These are phyloP conservation scores for Dalbergia cultrata DNA, from an alignment of 306 rosid genomes.

Conservation along the genomic window DNA sequence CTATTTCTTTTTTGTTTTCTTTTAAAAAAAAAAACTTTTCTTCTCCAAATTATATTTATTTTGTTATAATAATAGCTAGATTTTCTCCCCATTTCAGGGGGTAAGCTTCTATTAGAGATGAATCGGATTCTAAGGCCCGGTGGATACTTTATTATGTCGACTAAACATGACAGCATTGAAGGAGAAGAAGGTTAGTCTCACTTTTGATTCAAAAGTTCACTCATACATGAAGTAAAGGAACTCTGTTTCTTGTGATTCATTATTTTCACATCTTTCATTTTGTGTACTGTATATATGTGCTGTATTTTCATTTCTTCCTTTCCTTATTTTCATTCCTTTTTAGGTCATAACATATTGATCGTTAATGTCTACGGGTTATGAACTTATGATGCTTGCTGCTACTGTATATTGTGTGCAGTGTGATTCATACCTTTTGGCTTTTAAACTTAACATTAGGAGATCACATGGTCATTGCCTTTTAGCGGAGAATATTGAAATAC, in stretches of 20 bases:
- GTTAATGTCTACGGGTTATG: too few relatives aligned
- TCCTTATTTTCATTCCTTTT: slow-evolving; percentile 18
- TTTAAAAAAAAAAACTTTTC: not conserved
- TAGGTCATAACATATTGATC: not conserved
- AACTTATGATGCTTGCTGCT: slow-evolving; percentile 14
- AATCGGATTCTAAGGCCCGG: slow-evolving; percentile 87
- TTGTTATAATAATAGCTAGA: slow-evolving; percentile 21
- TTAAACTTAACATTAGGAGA: slow-evolving; percentile 6
- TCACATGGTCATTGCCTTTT: slow-evolving; percentile 37
- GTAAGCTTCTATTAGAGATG: slow-evolving; percentile 91
- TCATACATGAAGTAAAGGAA: slow-evolving; percentile 9
- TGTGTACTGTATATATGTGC: not conserved
- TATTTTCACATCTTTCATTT: slow-evolving; percentile 7
- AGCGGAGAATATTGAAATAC: slow-evolving; percentile 4
- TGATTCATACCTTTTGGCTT: not conserved
- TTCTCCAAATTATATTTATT: slow-evolving; percentile 20
- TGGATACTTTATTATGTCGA: slow-evolving; percentile 89
- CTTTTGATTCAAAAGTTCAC: slow-evolving; percentile 26
- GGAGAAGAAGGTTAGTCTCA: slow-evolving; percentile 83
- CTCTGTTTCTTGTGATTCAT: slow-evolving; percentile 7
- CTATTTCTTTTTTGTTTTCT: not conserved
- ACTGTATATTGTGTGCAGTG: not conserved
- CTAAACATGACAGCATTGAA: slow-evolving; percentile 83
- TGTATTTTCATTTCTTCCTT: not conserved
- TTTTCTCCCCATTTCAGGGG: slow-evolving; percentile 61